Base-by-base conservation (phyloP, 1,139 yeast genomes). In the Hyphopichia fennica region DNA sequence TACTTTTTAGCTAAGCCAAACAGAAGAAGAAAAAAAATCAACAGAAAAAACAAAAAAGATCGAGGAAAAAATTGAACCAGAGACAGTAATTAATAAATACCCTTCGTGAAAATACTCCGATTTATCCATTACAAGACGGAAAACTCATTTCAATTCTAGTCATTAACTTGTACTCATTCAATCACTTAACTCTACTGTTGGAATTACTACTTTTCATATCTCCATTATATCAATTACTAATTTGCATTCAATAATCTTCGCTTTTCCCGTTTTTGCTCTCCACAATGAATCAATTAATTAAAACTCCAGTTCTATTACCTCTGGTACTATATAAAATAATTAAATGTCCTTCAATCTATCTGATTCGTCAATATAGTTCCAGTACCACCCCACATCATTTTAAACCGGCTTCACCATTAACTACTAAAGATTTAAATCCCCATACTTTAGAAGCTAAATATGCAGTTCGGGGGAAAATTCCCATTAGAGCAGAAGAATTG, bases 391-490 rank as follows among this genome's bases (percentile, higher is more conserved):
- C n/a, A 34, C 29, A 22, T 23, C 19, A n/a, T 17, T 60, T 59
- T 37, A 50, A 42, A n/a, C 62, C 65, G 2, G 63, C 63, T 17
- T 43, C 45, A 13, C 60, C 56, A 8, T 50, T 62, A 15, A 41
- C 41, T 19, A 51, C 57, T 22, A 42, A 46, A 17, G 90, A 87
- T 50, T 70, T 90, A 50, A 91, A 91, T 62, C 82, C 78, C 45
- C 72, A 77, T 46, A 89, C 95, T 11, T 72, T 90, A 41, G 81
- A 82, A 44, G 97, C 99, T 19, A 84, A 91, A 58, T 93, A 93
- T 58, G 99, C 99, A 2, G 99, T 93, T 22, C 78, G 99, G 57
- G 99, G 99, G 22, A 76, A 82, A 34, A 85, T 95, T 44, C 97
- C 99, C n/a, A 80, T 84, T 49, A 79, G 90, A 52, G 98, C 99